These are phyloP conservation scores for Cryptococcus maquisensis DNA, from an alignment of 1,284 basidiomycete genomes.

Conservation along the genomic window DNA sequence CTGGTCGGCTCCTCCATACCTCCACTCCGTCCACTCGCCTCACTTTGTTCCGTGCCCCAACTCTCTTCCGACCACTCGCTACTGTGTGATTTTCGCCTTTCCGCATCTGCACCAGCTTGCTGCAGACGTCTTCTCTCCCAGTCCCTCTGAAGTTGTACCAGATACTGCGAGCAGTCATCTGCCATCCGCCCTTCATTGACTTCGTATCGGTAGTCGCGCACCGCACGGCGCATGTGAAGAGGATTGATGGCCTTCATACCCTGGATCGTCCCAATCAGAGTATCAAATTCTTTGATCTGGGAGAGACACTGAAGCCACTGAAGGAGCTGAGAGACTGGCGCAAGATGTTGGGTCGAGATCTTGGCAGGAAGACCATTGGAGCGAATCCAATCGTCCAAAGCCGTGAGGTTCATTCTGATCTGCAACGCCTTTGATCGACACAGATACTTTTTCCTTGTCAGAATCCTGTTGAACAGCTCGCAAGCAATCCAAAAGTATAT, in stretches of 20 bases:
- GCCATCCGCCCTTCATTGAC: constrained; percentile 87
- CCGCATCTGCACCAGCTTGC: constrained; percentile 73
- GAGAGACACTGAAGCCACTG: constrained; percentile 66
- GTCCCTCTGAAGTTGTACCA: constrained; percentile 52
- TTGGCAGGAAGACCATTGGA: constrained; percentile 65
- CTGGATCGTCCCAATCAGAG: constrained; percentile 85
- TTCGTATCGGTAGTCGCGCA: constrained; percentile 92
- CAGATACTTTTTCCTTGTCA: constrained; percentile 86
- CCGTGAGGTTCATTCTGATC: constrained; percentile 80
- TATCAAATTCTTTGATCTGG: constrained; percentile 76
- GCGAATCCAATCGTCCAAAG: constrained; percentile 88
- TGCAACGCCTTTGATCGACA: constrained; percentile 88
- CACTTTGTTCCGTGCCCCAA: background rate
- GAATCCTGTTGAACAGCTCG: constrained; percentile 90
- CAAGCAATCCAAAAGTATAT: constrained; percentile 56
- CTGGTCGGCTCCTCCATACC: constrained; percentile 24
- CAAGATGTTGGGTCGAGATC: constrained; percentile 69
- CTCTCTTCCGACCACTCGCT: constrained; percentile 9
- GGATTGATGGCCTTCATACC: constrained; percentile 82
- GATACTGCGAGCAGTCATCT: constrained; percentile 89
- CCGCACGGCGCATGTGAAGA: constrained; percentile 87
- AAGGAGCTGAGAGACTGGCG: constrained; percentile 74
- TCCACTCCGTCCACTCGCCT: background rate
- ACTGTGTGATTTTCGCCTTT: constrained; percentile 51
- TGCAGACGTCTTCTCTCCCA: constrained; percentile 56